phyloP scores from a whole-genome alignment of 805 yeast genomes.

The Metschnikowia chrysomelidarum region DNA sequence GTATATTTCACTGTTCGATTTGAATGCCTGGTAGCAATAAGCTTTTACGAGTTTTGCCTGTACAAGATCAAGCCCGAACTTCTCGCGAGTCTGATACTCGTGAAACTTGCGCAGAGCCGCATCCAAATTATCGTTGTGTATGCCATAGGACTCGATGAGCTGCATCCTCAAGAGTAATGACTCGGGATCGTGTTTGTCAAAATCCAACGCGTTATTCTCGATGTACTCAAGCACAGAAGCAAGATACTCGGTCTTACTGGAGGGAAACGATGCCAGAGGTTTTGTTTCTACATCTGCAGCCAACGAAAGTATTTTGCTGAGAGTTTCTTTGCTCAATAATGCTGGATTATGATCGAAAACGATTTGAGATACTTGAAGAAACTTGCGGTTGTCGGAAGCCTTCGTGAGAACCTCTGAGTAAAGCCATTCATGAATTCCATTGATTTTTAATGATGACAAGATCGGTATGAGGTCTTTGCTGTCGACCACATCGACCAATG shows the following conservation, averaged over 20 bases:
- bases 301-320: slow-evolving; percentile 10
- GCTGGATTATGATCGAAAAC: slow-evolving; percentile 15
- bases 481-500: slow-evolving; percentile 9
- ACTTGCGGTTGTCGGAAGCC: slow-evolving; percentile 1
- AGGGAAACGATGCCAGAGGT: neutral
- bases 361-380: slow-evolving; percentile 13
- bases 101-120: slow-evolving; percentile 38
- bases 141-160: slow-evolving; percentile 33
- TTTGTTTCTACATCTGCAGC: neutral
- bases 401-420: slow-evolving; percentile 1
- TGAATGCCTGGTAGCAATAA: slow-evolving; percentile 40
- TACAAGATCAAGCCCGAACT: slow-evolving; percentile 39
- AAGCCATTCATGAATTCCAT: slow-evolving; percentile 10
- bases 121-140: slow-evolving; percentile 28
- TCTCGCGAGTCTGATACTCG: slow-evolving; percentile 36
- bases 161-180: slow-evolving; percentile 32
- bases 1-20: slow-evolving; percentile 22
- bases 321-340: slow-evolving; percentile 14
- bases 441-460: slow-evolving; percentile 5
- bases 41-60: slow-evolving; percentile 42
- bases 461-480: slow-evolving; percentile 4
- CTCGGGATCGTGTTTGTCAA: slow-evolving; percentile 24
- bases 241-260: slow-evolving; percentile 1
- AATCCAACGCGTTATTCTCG: slow-evolving; percentile 24
- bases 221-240: slow-evolving; percentile 21